Evolutionary conservation across 2,329 filamentous ascomycete species (phyloP).

Genomic region (Xylariales sp.): DNA sequence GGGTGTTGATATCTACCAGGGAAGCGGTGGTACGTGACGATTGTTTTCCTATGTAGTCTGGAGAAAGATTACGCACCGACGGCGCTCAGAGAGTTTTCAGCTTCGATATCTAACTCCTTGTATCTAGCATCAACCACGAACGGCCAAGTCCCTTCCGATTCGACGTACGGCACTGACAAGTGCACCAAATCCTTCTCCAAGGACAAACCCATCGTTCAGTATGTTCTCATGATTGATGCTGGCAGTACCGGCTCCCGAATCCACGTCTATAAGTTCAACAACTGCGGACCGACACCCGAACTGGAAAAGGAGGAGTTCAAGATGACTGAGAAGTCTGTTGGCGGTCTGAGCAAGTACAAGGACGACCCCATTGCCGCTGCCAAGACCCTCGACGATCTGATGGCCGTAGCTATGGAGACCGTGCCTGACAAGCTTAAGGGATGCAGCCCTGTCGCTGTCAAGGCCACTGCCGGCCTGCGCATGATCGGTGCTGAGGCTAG

Average conservation of each 20-base stretch:
- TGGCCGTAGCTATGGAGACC: constrained; percentile 77
- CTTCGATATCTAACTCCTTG: too few relatives aligned
- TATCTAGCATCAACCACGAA: constrained; percentile 17
- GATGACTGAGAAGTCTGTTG: constrained; percentile 83
- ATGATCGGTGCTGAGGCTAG: constrained; percentile 79
- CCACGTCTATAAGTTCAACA: constrained; percentile 99
- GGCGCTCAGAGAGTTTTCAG: too few relatives aligned
- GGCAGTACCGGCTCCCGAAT: constrained; percentile 97
- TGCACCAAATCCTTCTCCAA: constrained; percentile 81
- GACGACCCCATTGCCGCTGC: constrained; percentile 84
- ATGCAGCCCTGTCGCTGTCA: constrained; percentile 96
- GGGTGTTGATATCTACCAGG: constrained; percentile 50
- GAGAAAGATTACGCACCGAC: too few relatives aligned
- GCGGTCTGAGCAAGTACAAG: constrained; percentile 82
- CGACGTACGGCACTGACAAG: constrained; percentile 62
- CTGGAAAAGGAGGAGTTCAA: constrained; percentile 90
- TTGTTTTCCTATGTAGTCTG: neutral
- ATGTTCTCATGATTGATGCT: constrained; percentile 97
- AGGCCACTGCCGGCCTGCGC: constrained; percentile 91
- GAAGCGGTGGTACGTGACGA: constrained; percentile 32
- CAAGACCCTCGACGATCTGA: constrained; percentile 79
- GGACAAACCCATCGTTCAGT: constrained; percentile 92
- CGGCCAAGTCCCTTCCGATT: constrained; percentile 54
- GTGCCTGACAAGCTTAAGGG: constrained; percentile 85
- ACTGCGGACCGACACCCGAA: constrained; percentile 92